Percentiles rank a stretch among this genome's conserved stretches.
Evolutionary conservation across 495 filamentous ascomycete species (phyloP).

Genomic region (Lineolata rhizophorae): DNA sequence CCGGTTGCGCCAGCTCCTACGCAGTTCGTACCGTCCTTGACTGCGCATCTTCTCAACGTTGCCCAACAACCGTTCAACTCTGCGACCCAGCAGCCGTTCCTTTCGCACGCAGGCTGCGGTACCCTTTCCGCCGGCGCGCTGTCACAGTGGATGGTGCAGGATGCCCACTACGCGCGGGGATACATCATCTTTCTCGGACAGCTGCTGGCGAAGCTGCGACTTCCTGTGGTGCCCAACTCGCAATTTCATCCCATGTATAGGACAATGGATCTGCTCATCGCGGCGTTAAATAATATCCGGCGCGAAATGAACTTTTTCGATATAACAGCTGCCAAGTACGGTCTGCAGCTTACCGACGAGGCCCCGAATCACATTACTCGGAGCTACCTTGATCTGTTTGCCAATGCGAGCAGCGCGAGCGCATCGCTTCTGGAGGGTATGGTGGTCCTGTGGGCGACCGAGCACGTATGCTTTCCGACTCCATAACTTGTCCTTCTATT

Average conservation of each 20-base stretch:
- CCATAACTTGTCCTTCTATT: neutral
- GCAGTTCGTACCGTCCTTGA: slow-evolving; percentile 20
- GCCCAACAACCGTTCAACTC: slow-evolving; percentile 21
- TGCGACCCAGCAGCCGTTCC: slow-evolving; percentile 48
- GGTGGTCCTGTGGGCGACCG: slow-evolving; percentile 53
- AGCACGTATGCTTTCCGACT: slow-evolving; percentile 21
- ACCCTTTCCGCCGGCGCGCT: slow-evolving; percentile 31
- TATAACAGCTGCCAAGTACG: slow-evolving; percentile 36
- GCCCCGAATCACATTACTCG: slow-evolving; percentile 24
- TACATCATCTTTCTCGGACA: slow-evolving; percentile 47
- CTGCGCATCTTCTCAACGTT: slow-evolving; percentile 26
- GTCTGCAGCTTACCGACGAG: slow-evolving; percentile 27
- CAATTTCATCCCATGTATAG: slow-evolving; percentile 20
- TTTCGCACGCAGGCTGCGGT: slow-evolving; percentile 41
- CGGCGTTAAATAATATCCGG: slow-evolving; percentile 40
- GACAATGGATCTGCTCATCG: slow-evolving; percentile 37
- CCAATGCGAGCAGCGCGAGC: slow-evolving; percentile 24
- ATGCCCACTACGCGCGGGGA: slow-evolving; percentile 51
- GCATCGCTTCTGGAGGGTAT: slow-evolving; percentile 37
- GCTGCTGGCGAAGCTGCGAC: slow-evolving; percentile 38
- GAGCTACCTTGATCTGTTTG: slow-evolving; percentile 32
- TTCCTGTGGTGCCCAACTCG: slow-evolving; percentile 24
- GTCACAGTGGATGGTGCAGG: slow-evolving; percentile 51
- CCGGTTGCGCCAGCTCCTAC: slow-evolving; percentile 2
- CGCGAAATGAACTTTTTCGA: slow-evolving; percentile 50